Percentiles rank a stretch among this genome's conserved stretches.
These are phyloP conservation scores for Syzygium syzygioides DNA, from an alignment of 441 rosid genomes.

Conservation along the genomic window DNA sequence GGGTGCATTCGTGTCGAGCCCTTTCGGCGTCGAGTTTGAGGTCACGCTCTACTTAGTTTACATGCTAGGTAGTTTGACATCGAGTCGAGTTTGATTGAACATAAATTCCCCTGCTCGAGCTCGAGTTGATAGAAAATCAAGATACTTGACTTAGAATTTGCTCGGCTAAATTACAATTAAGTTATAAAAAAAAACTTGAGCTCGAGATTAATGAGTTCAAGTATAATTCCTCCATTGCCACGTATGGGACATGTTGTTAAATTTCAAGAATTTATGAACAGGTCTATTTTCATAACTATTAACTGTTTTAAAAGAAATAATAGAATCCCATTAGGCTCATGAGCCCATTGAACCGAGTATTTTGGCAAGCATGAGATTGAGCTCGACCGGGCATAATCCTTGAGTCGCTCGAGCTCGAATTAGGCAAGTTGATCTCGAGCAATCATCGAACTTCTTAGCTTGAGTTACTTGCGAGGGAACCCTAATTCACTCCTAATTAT, in stretches of 20 bases:
- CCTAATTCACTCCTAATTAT: not conserved
- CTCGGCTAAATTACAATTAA: not conserved
- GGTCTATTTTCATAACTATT: not conserved
- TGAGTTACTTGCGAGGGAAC: not conserved
- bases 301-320: not conserved
- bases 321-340: not conserved
- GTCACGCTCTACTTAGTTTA: not conserved
- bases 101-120: not conserved
- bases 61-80: not conserved
- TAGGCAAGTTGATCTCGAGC: not conserved
- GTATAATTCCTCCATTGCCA: not conserved
- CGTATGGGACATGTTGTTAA: not conserved
- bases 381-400: not conserved
- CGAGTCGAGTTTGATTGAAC: not conserved
- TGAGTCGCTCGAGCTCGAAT: not conserved
- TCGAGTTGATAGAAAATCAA: not conserved
- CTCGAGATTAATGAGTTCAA: not conserved
- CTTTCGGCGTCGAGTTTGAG: not conserved
- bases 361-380: not conserved
- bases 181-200: not conserved
- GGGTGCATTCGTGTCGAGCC: fast-evolving
- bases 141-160: not conserved
- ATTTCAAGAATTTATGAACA: not conserved
- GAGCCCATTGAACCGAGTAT: not conserved
- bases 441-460: not conserved